These are phyloP conservation scores for Nakazawaea pomicola DNA, from an alignment of 805 yeast species.

Conservation along the genomic window DNA sequence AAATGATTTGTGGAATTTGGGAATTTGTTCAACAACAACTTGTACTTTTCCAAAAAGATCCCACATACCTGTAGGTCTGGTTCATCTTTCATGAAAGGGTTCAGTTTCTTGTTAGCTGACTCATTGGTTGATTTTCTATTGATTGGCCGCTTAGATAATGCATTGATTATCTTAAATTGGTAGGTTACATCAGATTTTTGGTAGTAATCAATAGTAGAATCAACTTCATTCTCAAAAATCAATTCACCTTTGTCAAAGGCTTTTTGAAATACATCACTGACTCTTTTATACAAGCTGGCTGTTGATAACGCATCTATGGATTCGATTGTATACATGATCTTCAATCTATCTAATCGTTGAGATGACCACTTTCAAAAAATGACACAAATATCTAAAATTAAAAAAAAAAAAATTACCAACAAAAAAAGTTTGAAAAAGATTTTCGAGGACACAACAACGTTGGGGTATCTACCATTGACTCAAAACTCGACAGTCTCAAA, in stretches of 20 bases:
- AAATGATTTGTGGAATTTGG: constrained; percentile 80
- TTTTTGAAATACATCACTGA: constrained; percentile 1
- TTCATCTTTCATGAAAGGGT: constrained; percentile 83
- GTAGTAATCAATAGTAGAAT: neutral
- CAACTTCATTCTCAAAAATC: neutral
- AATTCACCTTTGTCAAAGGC: constrained; percentile 6
- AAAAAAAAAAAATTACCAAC: no score
- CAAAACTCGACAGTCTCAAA: no score
- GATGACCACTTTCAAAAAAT: no score
- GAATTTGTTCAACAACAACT: constrained; percentile 77
- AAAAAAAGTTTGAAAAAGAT: no score
- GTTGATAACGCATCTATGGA: neutral
- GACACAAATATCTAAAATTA: no score
- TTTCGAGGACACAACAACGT: no score
- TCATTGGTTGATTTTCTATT: constrained; percentile 19
- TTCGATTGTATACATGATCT: constrained; percentile 1
- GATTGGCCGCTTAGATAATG: constrained; percentile 27
- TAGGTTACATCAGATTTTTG: constrained; percentile 11
- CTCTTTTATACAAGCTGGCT: neutral
- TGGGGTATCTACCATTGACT: no score
- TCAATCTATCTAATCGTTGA: neutral
- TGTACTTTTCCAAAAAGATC: constrained; percentile 46
- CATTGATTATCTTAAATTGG: constrained; percentile 28
- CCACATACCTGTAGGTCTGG: constrained; percentile 62
- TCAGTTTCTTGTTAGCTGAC: constrained; percentile 27